Conservation (phyloP, 495 filamentous ascomycete genomes). For the Saxophila tyrrhenica region DNA sequence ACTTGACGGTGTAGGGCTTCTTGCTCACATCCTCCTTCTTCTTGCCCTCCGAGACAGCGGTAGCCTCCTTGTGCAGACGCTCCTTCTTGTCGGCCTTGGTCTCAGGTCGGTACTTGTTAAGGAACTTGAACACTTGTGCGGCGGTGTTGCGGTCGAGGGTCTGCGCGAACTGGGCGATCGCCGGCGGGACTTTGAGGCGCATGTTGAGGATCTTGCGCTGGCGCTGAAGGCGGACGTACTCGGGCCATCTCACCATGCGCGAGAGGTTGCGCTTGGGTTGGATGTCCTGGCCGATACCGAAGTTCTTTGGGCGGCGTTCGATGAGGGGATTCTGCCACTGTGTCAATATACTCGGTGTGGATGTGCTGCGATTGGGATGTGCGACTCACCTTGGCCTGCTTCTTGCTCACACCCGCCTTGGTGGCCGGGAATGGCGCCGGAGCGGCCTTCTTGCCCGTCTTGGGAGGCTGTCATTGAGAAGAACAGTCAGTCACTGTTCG, state of each 20-base stretch:
- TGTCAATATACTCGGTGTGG: slow-evolving; percentile 18
- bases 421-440: slow-evolving; percentile 90
- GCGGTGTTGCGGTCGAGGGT: slow-evolving; percentile 98
- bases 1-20: slow-evolving; percentile 99
- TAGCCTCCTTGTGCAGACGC: slow-evolving; percentile 93
- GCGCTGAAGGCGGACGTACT: slow-evolving; percentile 82
- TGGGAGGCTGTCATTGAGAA: slow-evolving; percentile 99
- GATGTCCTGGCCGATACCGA: slow-evolving; percentile 97
- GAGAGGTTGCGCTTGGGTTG: slow-evolving; percentile 95
- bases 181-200: slow-evolving; percentile 95
- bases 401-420: slow-evolving; percentile 84
- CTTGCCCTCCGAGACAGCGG: slow-evolving; percentile 92
- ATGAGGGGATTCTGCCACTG: slow-evolving; percentile 83
- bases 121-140: slow-evolving; percentile 91
- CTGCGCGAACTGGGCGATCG: slow-evolving; percentile 94
- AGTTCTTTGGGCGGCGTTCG: slow-evolving; percentile 96
- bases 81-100: slow-evolving; percentile 99
- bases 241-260: slow-evolving; percentile 92
- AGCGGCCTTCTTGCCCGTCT: slow-evolving; percentile 89
- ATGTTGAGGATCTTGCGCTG: slow-evolving; percentile 99
- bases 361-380: neutral
- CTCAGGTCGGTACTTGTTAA: slow-evolving; percentile 99
- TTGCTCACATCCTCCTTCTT: slow-evolving; percentile 99
- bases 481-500: slow-evolving; percentile 24
- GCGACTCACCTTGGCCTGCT: slow-evolving; percentile 77